Percentiles rank a stretch among this genome's conserved stretches.
Conservation (phyloP, 202 grass and related monocot species). For the Brachypodium distachyon region DNA sequence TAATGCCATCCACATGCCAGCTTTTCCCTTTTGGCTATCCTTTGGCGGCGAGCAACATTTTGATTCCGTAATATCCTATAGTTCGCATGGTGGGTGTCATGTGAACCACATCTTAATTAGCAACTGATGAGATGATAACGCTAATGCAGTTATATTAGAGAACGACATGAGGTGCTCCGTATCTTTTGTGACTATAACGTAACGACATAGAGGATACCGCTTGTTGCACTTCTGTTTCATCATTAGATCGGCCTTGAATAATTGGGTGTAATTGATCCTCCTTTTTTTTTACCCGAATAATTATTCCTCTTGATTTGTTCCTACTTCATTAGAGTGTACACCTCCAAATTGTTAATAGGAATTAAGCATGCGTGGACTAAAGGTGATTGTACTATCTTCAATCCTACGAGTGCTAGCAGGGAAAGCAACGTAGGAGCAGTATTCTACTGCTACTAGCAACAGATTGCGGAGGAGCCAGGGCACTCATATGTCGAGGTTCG, state of each 20-base stretch:
- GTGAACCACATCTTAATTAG: background rate
- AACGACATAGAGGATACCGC: background rate
- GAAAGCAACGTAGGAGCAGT: background rate
- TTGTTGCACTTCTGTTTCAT: background rate
- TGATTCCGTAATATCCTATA: background rate
- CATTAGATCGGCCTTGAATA: background rate
- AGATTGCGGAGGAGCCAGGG: background rate
- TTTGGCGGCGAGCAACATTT: background rate
- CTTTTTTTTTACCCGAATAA: too few species aligned
- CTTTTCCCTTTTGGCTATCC: background rate
- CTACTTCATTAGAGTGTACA: background rate
- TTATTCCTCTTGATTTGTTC: too few species aligned
- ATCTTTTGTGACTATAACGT: background rate
- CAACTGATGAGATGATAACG: background rate
- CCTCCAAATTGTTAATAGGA: background rate
- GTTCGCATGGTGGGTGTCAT: slow-evolving; percentile 5
- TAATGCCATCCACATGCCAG: background rate
- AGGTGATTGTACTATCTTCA: background rate
- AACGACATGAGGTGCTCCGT: background rate
- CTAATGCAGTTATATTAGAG: background rate
- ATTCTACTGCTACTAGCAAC: too few species aligned
- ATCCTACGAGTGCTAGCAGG: background rate
- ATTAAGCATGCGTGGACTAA: background rate
- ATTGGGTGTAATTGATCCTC: too few species aligned
- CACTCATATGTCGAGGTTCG: too few species aligned